phyloP scores from a whole-genome alignment of 2,329 filamentous ascomycete species.

The Plenodomus tracheiphilus region DNA sequence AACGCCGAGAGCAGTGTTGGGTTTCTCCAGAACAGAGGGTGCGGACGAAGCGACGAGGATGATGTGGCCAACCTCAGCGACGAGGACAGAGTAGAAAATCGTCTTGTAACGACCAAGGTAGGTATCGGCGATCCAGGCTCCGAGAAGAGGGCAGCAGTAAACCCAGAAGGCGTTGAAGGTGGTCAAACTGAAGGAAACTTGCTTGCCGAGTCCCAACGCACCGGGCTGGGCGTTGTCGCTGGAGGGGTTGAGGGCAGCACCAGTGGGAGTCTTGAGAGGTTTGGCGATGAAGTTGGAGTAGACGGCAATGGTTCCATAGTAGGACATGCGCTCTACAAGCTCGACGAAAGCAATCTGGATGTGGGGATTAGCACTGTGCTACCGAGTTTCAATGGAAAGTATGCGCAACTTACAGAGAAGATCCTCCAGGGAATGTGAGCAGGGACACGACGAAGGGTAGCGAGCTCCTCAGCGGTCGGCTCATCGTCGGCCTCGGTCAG shows the following conservation, averaged over 20 bases:
- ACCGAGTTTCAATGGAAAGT: no score
- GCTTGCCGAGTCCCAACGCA: slow-evolving; percentile 60
- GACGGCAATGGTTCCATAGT: slow-evolving; percentile 43
- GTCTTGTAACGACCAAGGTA: slow-evolving; percentile 66
- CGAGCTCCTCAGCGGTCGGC: slow-evolving; percentile 41
- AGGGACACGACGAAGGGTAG: slow-evolving; percentile 41
- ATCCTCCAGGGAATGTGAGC: slow-evolving; percentile 40
- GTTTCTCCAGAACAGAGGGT: slow-evolving; percentile 53
- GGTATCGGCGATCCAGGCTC: slow-evolving; percentile 63
- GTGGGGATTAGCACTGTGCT: no score
- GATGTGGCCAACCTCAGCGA: slow-evolving; percentile 63
- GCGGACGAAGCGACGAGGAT: slow-evolving; percentile 60
- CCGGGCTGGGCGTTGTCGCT: slow-evolving; percentile 46
- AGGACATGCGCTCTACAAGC: slow-evolving; percentile 45
- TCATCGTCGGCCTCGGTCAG: slow-evolving; percentile 27
- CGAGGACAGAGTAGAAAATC: slow-evolving; percentile 57
- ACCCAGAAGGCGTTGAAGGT: slow-evolving; percentile 62
- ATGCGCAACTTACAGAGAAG: slow-evolving; percentile 12
- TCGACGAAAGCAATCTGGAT: slow-evolving; percentile 43
- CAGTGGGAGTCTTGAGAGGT: slow-evolving; percentile 33
- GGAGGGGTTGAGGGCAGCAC: slow-evolving; percentile 31
- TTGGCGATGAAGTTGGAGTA: slow-evolving; percentile 46
- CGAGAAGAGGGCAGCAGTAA: slow-evolving; percentile 61
- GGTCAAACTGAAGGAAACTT: slow-evolving; percentile 55
- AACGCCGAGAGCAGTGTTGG: slow-evolving; percentile 57